phyloP scores from a whole-genome alignment of 352 stramenopile species.

The Pythium inflatum region DNA sequence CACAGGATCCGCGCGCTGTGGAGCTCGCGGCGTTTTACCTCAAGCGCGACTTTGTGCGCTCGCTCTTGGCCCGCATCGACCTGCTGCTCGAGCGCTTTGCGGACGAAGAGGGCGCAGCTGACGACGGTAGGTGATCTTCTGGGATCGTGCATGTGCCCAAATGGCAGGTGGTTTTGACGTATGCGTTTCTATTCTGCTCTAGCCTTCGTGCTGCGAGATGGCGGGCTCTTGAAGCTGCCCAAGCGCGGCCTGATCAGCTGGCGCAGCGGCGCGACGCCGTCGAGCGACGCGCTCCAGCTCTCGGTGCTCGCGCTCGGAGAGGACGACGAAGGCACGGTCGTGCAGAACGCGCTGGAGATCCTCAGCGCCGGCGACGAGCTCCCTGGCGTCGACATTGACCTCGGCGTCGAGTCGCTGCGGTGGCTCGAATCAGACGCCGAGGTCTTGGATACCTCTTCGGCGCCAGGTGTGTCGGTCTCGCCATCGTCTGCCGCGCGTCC shows the following conservation, averaged over 20 bases:
- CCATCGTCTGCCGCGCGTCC: conserved; percentile 16
- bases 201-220: conserved; percentile 39
- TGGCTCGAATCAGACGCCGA: conserved; percentile 26
- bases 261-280: conserved; percentile 29
- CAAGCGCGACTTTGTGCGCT: conserved; percentile 75
- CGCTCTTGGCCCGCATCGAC: conserved; percentile 56
- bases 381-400: conserved; percentile 18
- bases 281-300: conserved; percentile 33
- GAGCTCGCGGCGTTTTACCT: conserved; percentile 52
- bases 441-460: neutral
- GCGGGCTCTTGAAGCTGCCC: conserved; percentile 46
- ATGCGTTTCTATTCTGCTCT: neutral
- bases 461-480: conserved; percentile 11
- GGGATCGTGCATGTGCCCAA: neutral
- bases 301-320: conserved; percentile 56
- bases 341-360: conserved; percentile 67
- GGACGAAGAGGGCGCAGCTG: conserved; percentile 44
- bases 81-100: conserved; percentile 53
- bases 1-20: conserved; percentile 36
- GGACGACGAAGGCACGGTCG: conserved; percentile 43
- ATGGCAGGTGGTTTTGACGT: neutral
- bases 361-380: conserved; percentile 38
- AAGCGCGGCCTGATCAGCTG: conserved; percentile 53
- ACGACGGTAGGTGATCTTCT: conserved; percentile 21
- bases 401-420: conserved; percentile 11